phyloP scores from a whole-genome alignment of 2,329 filamentous ascomycete species.

The Aplosporella prunicola region DNA sequence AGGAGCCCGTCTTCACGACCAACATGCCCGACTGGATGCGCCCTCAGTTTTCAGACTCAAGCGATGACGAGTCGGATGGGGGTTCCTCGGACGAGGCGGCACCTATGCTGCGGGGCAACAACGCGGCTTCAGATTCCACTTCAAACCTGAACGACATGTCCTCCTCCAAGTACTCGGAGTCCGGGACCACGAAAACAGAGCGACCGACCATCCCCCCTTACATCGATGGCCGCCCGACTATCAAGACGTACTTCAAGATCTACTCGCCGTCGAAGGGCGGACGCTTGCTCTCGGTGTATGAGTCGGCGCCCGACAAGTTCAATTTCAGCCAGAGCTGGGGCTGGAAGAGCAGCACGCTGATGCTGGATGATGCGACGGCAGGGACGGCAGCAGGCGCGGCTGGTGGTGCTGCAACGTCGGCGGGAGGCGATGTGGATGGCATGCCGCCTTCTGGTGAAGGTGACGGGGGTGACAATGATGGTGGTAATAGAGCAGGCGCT shows the following conservation, averaged over 20 bases:
- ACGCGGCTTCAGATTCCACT: too few relatives aligned
- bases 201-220: slow-evolving; percentile 38
- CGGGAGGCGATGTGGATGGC: too few relatives aligned
- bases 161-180: too few relatives aligned
- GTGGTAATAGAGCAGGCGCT: too few relatives aligned
- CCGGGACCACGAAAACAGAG: too few relatives aligned
- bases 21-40: slow-evolving; percentile 6
- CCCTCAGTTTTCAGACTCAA: too few relatives aligned
- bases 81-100: too few relatives aligned
- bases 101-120: too few relatives aligned
- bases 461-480: neutral
- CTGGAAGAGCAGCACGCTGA: slow-evolving; percentile 52
- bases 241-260: slow-evolving; percentile 54
- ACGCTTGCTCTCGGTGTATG: slow-evolving; percentile 49
- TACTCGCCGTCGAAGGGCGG: slow-evolving; percentile 51
- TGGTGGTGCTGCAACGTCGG: neutral
- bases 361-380: slow-evolving; percentile 38
- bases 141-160: too few relatives aligned
- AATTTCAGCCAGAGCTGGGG: slow-evolving; percentile 54
- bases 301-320: slow-evolving; percentile 48
- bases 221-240: slow-evolving; percentile 46
- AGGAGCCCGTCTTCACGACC: neutral
- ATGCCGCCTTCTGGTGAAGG: neutral
- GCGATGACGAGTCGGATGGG: too few relatives aligned
- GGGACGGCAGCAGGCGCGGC: slow-evolving; percentile 10